Conservation (phyloP, 495 filamentous ascomycete species). For the Aspergillus haitiensis region DNA sequence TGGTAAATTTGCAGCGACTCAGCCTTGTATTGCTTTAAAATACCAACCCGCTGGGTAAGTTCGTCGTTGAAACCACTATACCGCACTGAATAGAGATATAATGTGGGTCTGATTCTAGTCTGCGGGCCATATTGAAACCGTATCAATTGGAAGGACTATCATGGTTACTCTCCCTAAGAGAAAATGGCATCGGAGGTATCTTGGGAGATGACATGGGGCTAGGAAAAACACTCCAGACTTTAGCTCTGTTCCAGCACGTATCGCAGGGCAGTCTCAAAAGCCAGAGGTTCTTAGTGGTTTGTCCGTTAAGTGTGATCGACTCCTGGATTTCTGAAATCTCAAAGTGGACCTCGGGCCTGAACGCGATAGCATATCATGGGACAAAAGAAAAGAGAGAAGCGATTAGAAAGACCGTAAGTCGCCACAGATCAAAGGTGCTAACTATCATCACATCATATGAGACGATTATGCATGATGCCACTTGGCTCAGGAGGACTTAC, state of each 20-base stretch:
- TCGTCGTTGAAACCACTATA: background rate
- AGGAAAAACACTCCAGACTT: conserved; percentile 61
- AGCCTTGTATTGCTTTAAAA: background rate
- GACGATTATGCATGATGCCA: conserved; percentile 54
- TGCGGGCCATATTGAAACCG: conserved; percentile 57
- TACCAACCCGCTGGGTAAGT: conserved; percentile 43
- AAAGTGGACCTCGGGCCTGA: conserved; percentile 59
- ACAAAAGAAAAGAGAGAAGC: conserved; percentile 37
- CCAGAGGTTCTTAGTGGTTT: conserved; percentile 56
- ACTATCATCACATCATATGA: conserved; percentile 65
- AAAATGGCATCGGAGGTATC: conserved; percentile 59
- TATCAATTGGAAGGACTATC: conserved; percentile 64
- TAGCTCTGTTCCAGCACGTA: conserved; percentile 56
- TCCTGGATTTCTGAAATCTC: conserved; percentile 58
- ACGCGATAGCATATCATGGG: conserved; percentile 59
- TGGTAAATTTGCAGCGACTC: too few relatives aligned
- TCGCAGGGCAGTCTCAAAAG: conserved; percentile 33
- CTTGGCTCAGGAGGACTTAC: conserved; percentile 60
- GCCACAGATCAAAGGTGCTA: background rate
- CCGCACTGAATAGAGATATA: background rate
- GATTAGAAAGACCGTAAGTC: conserved; percentile 18
- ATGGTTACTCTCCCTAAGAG: conserved; percentile 58
- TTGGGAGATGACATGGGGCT: conserved; percentile 67
- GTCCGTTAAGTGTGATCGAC: conserved; percentile 58
- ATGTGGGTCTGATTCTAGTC: background rate